Evolutionary conservation across 805 yeast genomes (phyloP), one percentile per base, ranked within the genome.

Genomic region (Saccharomycopsis sp.): DNA sequence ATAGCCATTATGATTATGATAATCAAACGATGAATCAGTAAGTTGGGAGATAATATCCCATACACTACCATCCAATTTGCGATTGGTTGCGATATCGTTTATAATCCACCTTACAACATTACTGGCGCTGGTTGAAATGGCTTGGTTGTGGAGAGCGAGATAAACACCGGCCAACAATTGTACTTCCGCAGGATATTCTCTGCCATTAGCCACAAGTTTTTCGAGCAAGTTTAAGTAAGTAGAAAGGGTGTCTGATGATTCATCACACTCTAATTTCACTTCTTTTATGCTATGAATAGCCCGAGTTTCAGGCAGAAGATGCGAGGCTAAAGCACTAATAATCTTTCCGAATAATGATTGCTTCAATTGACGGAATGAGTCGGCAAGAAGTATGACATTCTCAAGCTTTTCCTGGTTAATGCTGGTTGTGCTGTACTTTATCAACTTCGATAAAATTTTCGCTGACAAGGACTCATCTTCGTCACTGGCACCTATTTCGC

Each of bases 61-160:
- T 4, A 70, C 52, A 5, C 63, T 56, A 2, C 36, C n/a, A 37
- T 63, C 61, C 19, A 66, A 53, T 0, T 45, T 23, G 2, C 35
- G 39, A 19, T 52, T 45, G 1, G 50, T 32, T 29, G 55, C 51
- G 4, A 77, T 61, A 1, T 54, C 46, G 1, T 53, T 43, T 22
- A 70, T 64, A 60, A 77, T 71, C 87, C 86, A 81, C 49, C 79
- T 70, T 14, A 78, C 55, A 0, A 70, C 45, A 33, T 65, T 66
- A 0, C 73, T 63, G 0, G 72, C 65, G 2, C 52, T 44, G 1
- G 59, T 44, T 0, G 75, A 60, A 2, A 75, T 54, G 1, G 51
- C 54, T 4, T 63, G 67, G 19, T 69, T 72, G 24, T 63, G 65
- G 27, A 60, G 53, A 0, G 71, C 61, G 16, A 73, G 50, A 26